These are phyloP conservation scores for Populus hybrid DNA, from an alignment of 441 rosid genomes.

Conservation along the genomic window DNA sequence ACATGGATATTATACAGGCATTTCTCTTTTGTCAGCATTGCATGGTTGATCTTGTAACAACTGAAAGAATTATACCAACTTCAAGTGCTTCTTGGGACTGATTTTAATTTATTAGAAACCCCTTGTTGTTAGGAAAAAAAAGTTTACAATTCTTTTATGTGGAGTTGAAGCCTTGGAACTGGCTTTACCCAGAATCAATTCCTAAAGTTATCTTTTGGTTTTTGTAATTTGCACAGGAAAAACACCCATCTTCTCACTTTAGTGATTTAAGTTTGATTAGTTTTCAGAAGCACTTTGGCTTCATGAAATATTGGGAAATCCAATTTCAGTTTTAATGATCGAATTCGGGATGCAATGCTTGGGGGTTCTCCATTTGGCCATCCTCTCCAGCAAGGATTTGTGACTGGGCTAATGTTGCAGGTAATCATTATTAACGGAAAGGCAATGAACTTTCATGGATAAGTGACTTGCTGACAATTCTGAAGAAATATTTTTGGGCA, in stretches of 20 bases:
- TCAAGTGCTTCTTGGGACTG: neutral
- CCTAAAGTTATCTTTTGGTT: neutral
- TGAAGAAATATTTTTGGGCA: neutral
- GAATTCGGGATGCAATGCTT: conserved; percentile 92
- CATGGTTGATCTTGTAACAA: neutral
- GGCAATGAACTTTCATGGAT: conserved; percentile 2
- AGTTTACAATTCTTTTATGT: neutral
- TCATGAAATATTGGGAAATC: conserved; percentile 22
- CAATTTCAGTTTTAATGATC: conserved; percentile 84
- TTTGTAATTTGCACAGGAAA: neutral
- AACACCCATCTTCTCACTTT: conserved; percentile 14
- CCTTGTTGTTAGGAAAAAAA: neutral
- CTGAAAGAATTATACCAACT: neutral
- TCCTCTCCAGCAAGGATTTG: conserved; percentile 97
- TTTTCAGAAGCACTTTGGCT: conserved; percentile 10
- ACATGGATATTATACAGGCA: neutral
- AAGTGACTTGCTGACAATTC: neutral
- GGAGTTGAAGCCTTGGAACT: neutral
- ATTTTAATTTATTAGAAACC: neutral
- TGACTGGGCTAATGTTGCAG: conserved; percentile 84
- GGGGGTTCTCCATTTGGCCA: conserved; percentile 99
- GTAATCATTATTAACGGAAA: conserved; percentile 32
- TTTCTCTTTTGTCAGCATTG: neutral
- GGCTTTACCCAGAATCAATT: neutral
- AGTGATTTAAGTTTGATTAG: neutral